A percentile compares a stretch with the other conserved stretches of the same genome.
These are phyloP conservation scores for Paratinospora sagittata DNA, from an alignment of 164 flowering plant genomes.

Conservation along the genomic window DNA sequence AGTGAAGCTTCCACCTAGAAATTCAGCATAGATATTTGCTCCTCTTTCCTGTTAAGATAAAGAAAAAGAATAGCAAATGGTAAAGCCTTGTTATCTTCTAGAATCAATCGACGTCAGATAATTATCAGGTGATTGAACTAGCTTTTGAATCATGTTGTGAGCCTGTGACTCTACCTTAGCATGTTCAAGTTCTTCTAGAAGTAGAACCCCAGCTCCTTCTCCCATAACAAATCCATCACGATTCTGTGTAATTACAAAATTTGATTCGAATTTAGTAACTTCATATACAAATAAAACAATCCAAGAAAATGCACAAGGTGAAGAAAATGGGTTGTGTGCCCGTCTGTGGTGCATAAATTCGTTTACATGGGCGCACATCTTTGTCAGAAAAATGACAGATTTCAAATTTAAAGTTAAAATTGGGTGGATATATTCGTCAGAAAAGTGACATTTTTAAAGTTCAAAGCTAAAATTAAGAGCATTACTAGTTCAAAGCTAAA, in stretches of 20 bases:
- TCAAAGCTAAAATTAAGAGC: too few species aligned
- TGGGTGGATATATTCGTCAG: too few species aligned
- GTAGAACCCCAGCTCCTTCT: slow-evolving; percentile 94
- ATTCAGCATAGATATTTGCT: slow-evolving; percentile 90
- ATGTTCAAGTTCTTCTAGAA: slow-evolving; percentile 86
- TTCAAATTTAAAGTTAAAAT: too few species aligned
- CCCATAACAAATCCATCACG: slow-evolving; percentile 99
- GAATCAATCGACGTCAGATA: not conserved
- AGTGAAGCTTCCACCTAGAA: slow-evolving; percentile 93
- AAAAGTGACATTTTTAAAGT: too few species aligned
- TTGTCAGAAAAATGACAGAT: too few species aligned
- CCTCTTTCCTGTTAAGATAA: slow-evolving; percentile 62
- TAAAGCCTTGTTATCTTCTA: not conserved
- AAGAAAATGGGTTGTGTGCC: too few species aligned
- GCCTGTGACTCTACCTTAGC: slow-evolving; percentile 55
- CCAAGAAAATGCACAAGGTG: not conserved
- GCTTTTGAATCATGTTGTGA: not conserved
- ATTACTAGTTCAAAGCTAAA: too few species aligned
- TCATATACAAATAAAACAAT: not conserved
- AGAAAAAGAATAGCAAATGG: not conserved
- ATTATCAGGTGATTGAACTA: not conserved
- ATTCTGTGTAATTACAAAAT: slow-evolving; percentile 36
- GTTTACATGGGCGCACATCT: too few species aligned
- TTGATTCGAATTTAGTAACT: not conserved
- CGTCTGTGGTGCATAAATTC: too few species aligned